Base-by-base conservation (phyloP, 306 rosid genomes). In the Spatholobus suberectus region DNA sequence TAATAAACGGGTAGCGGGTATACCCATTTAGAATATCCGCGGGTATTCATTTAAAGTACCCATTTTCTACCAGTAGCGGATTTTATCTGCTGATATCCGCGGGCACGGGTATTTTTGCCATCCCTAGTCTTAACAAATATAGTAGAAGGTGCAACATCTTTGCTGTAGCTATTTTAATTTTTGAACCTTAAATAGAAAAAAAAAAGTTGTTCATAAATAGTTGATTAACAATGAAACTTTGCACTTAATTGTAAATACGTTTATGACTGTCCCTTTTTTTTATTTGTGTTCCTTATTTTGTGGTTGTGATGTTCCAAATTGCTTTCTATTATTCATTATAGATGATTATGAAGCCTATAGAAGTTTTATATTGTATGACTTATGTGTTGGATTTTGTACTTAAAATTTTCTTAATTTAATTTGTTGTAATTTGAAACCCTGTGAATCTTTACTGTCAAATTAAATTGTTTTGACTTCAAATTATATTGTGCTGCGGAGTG, bases 401-500 rank as follows among this genome's bases (percentile, higher is more conserved):
- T 80, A 26, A 58, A 44, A 27, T 79, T 32, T 63, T 6, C 1
- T 52, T 61, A 54, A 21, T 44, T 62, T 27, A 61, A 9, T 44
- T 14, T 54, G 17, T 63, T 75, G 7, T 76, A 68, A 54, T 37
- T 76, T 55, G 27, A 70, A 35, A 61, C 68, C 13, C 14, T 11
- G 4, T 20, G 73, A 67, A 29, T 37, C 4, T 23, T 70, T 66
- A 35, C 82, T 72, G 73, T 66, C 66, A 46, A 41, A 41, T 46
- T 70, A 55, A 71, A 21, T 23, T 81, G 38, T 61, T 76, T 47
- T 52, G 43, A 84, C 81, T 68, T 68, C n/a, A 18, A 81, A 71
- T 40, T 75, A 14, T 73, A 49, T 81, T 68, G 55, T 73, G 69
- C 81, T 87, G 87, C 92, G 93, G 99, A 96, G 99, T 83, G 98